Conservation (phyloP, 202 grass and related monocot genomes). For the Panicum hallii region DNA sequence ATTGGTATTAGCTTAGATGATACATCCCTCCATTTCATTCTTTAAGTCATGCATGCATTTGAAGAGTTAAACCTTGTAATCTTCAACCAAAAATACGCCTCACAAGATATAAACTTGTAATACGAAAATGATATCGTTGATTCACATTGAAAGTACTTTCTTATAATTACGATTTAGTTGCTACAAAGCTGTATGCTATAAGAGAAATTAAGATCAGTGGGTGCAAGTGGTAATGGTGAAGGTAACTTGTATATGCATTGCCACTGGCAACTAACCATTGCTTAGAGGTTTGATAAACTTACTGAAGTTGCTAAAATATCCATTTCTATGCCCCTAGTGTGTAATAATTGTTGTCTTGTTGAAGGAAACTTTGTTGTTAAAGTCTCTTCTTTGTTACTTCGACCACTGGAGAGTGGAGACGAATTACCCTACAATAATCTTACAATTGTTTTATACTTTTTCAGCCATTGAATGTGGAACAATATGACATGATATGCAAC, state of each 20-base stretch:
- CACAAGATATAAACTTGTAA: neutral
- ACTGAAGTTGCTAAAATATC: slow-evolving; percentile 5
- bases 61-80: neutral
- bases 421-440: slow-evolving; percentile 39
- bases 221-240: slow-evolving; percentile 7
- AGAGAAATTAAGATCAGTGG: neutral
- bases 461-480: slow-evolving; percentile 88
- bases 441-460: slow-evolving; percentile 53
- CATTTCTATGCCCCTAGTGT: neutral
- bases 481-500: slow-evolving; percentile 83
- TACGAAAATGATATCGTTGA: neutral
- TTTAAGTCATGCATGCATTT: neutral
- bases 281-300: slow-evolving; percentile 14
- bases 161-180: neutral
- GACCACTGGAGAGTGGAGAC: slow-evolving; percentile 22
- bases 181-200: neutral
- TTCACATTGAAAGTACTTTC: neutral
- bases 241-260: slow-evolving; percentile 3
- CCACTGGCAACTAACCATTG: slow-evolving; percentile 18
- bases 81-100: neutral
- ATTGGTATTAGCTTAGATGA: neutral
- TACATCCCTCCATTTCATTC: neutral
- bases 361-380: neutral
- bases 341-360: neutral
- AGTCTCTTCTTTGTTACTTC: slow-evolving; percentile 7